These are phyloP conservation scores for Wickerhamomyces mucosus DNA, from an alignment of 805 yeast species.

Conservation along the genomic window DNA sequence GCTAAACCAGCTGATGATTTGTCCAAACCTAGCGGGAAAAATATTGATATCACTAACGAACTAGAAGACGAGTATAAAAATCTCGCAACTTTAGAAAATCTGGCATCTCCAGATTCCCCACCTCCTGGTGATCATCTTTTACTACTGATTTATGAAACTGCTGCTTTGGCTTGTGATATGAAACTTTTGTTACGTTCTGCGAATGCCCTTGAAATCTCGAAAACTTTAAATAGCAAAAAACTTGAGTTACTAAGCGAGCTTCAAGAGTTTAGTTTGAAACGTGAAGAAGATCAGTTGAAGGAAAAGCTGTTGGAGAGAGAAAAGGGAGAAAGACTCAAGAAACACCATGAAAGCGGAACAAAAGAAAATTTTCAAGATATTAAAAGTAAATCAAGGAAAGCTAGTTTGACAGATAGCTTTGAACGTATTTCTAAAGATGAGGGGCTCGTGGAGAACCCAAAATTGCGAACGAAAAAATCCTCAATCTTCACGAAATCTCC, in stretches of 20 bases:
- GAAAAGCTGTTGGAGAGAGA: not conserved
- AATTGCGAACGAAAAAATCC: too few species aligned
- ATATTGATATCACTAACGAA: slow-evolving; percentile 16
- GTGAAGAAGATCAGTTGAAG: slow-evolving; percentile 2
- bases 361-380: too few species aligned
- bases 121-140: slow-evolving; percentile 47
- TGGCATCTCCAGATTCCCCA: slow-evolving; percentile 46
- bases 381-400: too few species aligned
- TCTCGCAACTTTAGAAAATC: slow-evolving; percentile 42
- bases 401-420: too few species aligned
- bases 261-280: slow-evolving; percentile 4
- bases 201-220: slow-evolving; percentile 44
- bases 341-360: too few species aligned
- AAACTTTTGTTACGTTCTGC: slow-evolving; percentile 49
- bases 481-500: too few species aligned
- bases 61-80: slow-evolving; percentile 3
- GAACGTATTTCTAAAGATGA: too few species aligned
- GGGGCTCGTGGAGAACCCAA: too few species aligned
- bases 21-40: slow-evolving; percentile 8
- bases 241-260: slow-evolving; percentile 11
- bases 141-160: slow-evolving; percentile 52
- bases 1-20: slow-evolving; percentile 11
- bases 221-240: slow-evolving; percentile 25
- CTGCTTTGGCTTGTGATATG: slow-evolving; percentile 53
- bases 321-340: too few species aligned